Percentiles rank a stretch among this genome's conserved stretches.
phyloP scores from a whole-genome alignment of 495 filamentous ascomycete genomes.

The Clohesyomyces aquaticus region DNA sequence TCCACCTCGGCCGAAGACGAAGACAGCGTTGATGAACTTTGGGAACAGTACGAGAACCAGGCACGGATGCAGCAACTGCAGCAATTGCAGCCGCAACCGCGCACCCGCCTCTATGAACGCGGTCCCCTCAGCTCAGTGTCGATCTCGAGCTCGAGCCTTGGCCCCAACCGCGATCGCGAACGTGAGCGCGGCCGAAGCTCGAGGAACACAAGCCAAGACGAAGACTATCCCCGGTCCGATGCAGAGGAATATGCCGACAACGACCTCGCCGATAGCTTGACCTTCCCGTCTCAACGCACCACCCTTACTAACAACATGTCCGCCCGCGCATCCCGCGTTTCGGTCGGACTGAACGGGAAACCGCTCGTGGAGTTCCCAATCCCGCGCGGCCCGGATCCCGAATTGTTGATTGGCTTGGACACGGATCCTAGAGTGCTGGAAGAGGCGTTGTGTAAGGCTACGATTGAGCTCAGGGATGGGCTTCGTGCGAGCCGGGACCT shows the following conservation, averaged over 20 bases:
- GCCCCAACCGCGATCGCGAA: too few species aligned
- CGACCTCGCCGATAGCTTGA: neutral
- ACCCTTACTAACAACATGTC: too few species aligned
- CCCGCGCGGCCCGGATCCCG: slow-evolving; percentile 36
- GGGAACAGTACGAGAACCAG: slow-evolving; percentile 24
- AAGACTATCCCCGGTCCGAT: neutral
- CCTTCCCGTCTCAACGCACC: too few species aligned
- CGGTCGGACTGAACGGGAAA: slow-evolving; percentile 32
- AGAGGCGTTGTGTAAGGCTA: slow-evolving; percentile 28
- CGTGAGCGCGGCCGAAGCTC: too few species aligned
- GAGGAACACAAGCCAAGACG: too few species aligned
- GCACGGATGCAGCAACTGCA: neutral
- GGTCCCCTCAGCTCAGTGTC: slow-evolving; percentile 5
- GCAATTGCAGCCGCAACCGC: neutral
- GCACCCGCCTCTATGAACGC: slow-evolving; percentile 19
- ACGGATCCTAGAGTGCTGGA: slow-evolving; percentile 14
- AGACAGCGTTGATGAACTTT: slow-evolving; percentile 30
- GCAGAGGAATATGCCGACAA: neutral
- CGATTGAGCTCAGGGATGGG: slow-evolving; percentile 28
- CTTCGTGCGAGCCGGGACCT: slow-evolving; percentile 19
- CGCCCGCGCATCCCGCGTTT: slow-evolving; percentile 7
- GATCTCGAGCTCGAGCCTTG: too few species aligned
- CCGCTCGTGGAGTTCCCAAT: slow-evolving; percentile 36
- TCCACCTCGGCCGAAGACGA: slow-evolving; percentile 31
- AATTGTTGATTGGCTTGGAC: slow-evolving; percentile 23